phyloP scores from a whole-genome alignment of 257 asterid species.

The Pogostemon cablin region DNA sequence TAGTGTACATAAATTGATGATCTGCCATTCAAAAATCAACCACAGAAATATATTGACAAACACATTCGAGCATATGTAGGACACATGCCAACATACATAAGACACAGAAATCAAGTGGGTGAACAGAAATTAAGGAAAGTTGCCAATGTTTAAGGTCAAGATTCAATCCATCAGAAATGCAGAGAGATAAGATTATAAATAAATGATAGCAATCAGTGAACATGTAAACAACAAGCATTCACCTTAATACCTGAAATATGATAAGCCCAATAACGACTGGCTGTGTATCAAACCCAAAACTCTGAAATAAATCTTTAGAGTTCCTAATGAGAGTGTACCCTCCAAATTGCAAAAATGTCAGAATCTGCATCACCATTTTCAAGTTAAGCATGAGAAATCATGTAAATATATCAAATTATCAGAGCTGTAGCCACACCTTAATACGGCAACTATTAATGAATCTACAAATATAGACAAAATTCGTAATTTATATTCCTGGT shows the following conservation, averaged over 20 bases:
- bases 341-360: constrained; percentile 90
- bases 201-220: neutral
- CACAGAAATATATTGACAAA: no score
- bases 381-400: constrained; percentile 21
- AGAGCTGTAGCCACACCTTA: constrained; percentile 14
- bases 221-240: constrained; percentile 21
- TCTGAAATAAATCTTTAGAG: constrained; percentile 87
- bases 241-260: constrained; percentile 78
- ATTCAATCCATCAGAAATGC: neutral
- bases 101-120: neutral
- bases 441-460: constrained; percentile 8
- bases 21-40: no score
- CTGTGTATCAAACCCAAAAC: constrained; percentile 98
- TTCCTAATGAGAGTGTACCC: constrained; percentile 95
- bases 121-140: neutral
- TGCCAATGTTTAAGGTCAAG: neutral
- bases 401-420: neutral
- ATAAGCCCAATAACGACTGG: constrained; percentile 97
- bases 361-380: constrained; percentile 58
- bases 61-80: no score
- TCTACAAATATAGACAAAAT: neutral
- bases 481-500: constrained; percentile 4
- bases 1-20: no score
- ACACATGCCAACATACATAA: no score
- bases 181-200: neutral